phyloP scores from a whole-genome alignment of 371 early-diverging fungal species.

The Nematocida ironsii region DNA sequence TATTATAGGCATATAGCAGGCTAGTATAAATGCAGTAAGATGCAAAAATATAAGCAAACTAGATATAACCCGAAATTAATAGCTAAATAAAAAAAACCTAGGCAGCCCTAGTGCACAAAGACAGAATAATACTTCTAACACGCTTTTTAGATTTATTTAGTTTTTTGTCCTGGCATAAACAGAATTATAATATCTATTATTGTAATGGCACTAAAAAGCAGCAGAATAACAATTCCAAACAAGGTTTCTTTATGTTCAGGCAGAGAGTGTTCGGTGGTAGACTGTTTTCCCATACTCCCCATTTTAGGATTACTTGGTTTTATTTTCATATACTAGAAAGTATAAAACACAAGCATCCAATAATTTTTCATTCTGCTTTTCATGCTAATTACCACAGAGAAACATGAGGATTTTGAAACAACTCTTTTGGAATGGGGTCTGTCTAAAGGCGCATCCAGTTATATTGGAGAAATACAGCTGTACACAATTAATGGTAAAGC shows the following conservation, averaged over 20 bases:
- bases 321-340: neutral
- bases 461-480: conserved; percentile 4
- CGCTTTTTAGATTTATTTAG: neutral
- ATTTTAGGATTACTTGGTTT: neutral
- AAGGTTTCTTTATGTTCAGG: neutral
- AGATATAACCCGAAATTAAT: too few species aligned
- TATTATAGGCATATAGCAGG: too few species aligned
- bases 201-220: neutral
- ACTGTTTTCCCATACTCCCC: neutral
- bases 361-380: neutral
- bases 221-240: neutral
- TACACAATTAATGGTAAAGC: conserved; percentile 7
- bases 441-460: neutral
- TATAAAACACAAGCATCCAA: conserved; percentile 10
- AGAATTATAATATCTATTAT: neutral
- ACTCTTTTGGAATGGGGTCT: conserved; percentile 21
- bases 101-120: too few species aligned
- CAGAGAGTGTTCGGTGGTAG: neutral
- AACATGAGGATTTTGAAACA: conserved; percentile 40
- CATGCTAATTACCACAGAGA: conserved; percentile 49
- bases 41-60: too few species aligned
- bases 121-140: too few species aligned
- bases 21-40: too few species aligned
- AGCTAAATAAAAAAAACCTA: too few species aligned
- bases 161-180: neutral